Evolutionary conservation across 1,284 basidiomycete genomes (phyloP).

Genomic region (Microbotryum scabiosae): DNA sequence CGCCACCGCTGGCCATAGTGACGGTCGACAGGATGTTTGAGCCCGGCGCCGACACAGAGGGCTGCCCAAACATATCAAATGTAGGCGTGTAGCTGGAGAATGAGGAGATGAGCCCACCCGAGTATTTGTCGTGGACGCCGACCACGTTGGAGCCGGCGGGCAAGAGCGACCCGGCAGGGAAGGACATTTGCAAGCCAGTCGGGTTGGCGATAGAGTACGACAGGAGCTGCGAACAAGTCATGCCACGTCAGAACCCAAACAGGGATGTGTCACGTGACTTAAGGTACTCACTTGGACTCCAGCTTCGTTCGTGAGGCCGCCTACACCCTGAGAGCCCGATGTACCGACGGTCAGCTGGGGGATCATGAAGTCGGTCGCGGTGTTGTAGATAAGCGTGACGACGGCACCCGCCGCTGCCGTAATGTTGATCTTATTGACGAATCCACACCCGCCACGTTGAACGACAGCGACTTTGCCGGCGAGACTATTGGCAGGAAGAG

Average conservation of each 20-base stretch:
- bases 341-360: constrained; percentile 19
- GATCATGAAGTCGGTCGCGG: constrained; percentile 2
- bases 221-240: constrained; percentile 10
- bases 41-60: constrained; percentile 54
- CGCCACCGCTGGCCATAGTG: constrained; percentile 46
- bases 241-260: neutral
- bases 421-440: constrained; percentile 22
- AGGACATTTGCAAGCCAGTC: neutral
- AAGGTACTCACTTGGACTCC: constrained; percentile 1
- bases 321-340: constrained; percentile 10
- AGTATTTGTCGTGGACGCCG: constrained; percentile 41
- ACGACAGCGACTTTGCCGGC: constrained; percentile 47
- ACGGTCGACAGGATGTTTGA: constrained; percentile 53
- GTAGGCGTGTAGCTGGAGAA: constrained; percentile 55
- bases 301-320: constrained; percentile 11
- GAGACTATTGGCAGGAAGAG: constrained; percentile 50
- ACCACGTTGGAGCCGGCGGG: neutral
- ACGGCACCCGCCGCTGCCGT: constrained; percentile 16
- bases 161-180: constrained; percentile 13
- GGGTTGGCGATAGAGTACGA: neutral
- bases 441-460: constrained; percentile 46
- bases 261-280: neutral
- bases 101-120: constrained; percentile 52
- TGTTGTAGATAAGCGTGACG: constrained; percentile 24
- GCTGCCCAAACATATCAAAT: constrained; percentile 54